Base-by-base conservation (phyloP, 331 rosid genomes). In the Acacia concinna region DNA sequence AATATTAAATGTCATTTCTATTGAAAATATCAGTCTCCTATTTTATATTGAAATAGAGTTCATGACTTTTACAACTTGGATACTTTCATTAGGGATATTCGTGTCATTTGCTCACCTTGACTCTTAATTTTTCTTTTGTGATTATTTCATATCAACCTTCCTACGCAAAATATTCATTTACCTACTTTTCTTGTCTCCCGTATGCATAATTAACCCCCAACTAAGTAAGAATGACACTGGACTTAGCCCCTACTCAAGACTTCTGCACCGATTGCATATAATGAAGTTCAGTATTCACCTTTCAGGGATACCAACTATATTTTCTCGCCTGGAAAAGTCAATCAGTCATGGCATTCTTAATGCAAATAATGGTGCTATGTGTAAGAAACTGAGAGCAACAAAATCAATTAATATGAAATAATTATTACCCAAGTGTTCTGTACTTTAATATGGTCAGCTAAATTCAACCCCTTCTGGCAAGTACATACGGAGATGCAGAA, bases 401-500 rank as follows among this genome's bases (percentile, higher is more conserved):
- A 64, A 74, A 35, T 31, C 74, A 83, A 57, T 56, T 65, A 74
- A 34, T 23, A 62, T 13, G 44, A 17, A 60, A 70, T 73, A 57
- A 56, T 51, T 77, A 57, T 83, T 84, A 92, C 93, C 60, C 64
- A 60, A n/a, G 18, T 57, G 75, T 65, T 71, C 78, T 78, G 46
- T 49, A 79, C 67, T 68, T 64, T 43, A 49, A 75, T 74, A 66
- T 57, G 83, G 77, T 52, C 25, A 7, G 46, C 23, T 65, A 25
- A 62, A 57, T 79, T 80, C 81, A 90, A 79, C 82, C 74, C 77
- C 82, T 80, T 67, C 78, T 63, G 52, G 73, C 86, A n/a, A 62
- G 80, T 78, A 81, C 12, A 78, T 77, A 75, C 67, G 98, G 92
- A 86, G 92, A 90, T 71, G 82, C 88, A 41, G 88, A 86, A 63